These are phyloP conservation scores for Globisporangium spinosum DNA, from an alignment of 352 stramenopile species.

Conservation along the genomic window DNA sequence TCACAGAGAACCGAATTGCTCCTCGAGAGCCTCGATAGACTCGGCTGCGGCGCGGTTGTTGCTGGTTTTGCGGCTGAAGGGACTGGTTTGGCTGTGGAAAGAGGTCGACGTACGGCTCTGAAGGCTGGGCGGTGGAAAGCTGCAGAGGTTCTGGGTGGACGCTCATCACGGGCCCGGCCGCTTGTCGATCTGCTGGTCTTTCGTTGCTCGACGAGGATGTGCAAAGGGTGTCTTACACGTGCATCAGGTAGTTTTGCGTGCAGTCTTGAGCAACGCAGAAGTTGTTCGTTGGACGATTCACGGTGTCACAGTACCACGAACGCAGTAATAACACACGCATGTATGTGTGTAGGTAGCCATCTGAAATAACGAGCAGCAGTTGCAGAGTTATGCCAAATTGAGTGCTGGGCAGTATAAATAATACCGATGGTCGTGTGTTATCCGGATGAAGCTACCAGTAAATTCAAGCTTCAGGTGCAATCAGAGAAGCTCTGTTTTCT, in stretches of 20 bases:
- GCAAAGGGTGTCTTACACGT: not conserved
- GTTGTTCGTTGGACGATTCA: not conserved
- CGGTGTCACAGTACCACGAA: not conserved
- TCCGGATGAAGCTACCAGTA: no score
- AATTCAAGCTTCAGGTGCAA: no score
- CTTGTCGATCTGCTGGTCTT: not conserved
- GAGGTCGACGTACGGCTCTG: not conserved
- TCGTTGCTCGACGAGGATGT: not conserved
- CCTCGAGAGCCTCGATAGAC: not conserved
- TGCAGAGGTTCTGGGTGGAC: not conserved
- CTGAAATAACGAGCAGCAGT: not conserved
- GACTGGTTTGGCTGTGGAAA: not conserved
- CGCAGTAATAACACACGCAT: not conserved
- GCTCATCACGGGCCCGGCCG: not conserved
- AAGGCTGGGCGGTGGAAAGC: not conserved
- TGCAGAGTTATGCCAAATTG: not conserved
- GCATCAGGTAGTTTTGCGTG: no score
- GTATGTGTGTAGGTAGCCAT: not conserved
- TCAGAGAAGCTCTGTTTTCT: no score
- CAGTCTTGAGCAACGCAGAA: no score
- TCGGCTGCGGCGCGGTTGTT: not conserved
- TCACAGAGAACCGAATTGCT: not conserved
- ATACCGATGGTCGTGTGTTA: not conserved
- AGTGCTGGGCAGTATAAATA: not conserved
- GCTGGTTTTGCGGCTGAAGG: not conserved